A percentile compares a stretch with the other conserved stretches of the same genome.
Conservation (phyloP, 2,329 filamentous ascomycete genomes). For the Pseudocercospora macadamiae region DNA sequence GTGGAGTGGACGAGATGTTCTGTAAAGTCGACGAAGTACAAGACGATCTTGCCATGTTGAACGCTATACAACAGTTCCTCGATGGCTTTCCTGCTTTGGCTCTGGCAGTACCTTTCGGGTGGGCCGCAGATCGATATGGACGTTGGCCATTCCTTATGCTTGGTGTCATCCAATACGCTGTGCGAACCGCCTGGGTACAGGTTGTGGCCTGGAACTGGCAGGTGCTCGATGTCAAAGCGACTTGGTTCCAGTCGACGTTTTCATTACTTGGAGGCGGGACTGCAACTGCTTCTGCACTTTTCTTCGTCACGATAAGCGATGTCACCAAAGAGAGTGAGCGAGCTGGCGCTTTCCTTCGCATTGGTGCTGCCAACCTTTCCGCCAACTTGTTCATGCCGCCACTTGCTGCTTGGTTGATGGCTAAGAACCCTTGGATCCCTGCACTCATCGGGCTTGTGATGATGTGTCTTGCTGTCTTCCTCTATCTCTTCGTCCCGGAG, state of each 20-base stretch:
- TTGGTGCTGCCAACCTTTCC: constrained; percentile 35
- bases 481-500: constrained; percentile 37
- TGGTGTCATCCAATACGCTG: constrained; percentile 30
- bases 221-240: constrained; percentile 35
- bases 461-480: constrained; percentile 17
- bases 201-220: constrained; percentile 42
- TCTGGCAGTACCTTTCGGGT: constrained; percentile 41
- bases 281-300: constrained; percentile 32
- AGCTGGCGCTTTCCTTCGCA: constrained; percentile 35
- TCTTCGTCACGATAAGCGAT: constrained; percentile 38
- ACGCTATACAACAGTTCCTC: constrained; percentile 51
- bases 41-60: constrained; percentile 55
- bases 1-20: constrained; percentile 43
- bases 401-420: constrained; percentile 40
- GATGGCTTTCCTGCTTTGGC: constrained; percentile 48
- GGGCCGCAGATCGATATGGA: constrained; percentile 40
- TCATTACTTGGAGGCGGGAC: constrained; percentile 36
- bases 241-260: constrained; percentile 37
- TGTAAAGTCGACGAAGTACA: constrained; percentile 55
- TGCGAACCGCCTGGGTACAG: constrained; percentile 34
- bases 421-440: constrained; percentile 39
- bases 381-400: constrained; percentile 38
- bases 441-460: constrained; percentile 31
- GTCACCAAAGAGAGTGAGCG: constrained; percentile 34
- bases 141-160: constrained; percentile 38